A percentile compares a stretch with the other conserved stretches of the same genome.
Evolutionary conservation across 2,329 filamentous ascomycete genomes (phyloP).

Genomic region (Fusarium decemcellulare): DNA sequence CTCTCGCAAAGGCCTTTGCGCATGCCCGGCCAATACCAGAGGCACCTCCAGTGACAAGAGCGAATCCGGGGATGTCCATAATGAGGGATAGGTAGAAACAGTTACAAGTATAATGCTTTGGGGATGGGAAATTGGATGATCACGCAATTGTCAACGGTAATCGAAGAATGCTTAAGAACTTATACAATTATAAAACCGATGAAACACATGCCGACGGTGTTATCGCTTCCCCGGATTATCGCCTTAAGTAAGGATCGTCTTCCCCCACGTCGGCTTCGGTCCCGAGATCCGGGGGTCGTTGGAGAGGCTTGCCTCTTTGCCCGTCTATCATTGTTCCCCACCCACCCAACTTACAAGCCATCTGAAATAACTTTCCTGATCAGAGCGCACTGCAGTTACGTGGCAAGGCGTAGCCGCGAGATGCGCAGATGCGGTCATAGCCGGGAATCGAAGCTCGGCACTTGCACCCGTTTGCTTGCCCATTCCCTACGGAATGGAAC

Average conservation of each 20-base stretch:
- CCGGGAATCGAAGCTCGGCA: background rate
- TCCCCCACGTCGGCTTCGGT: background rate
- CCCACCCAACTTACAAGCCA: background rate
- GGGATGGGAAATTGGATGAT: accelerated
- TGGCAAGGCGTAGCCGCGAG: background rate
- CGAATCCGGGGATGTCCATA: constrained; percentile 50
- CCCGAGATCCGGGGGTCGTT: constrained; percentile 1
- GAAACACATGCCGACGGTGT: background rate
- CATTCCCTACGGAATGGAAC: background rate
- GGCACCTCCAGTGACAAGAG: constrained; percentile 49
- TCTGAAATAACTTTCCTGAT: constrained; percentile 31
- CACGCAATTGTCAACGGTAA: too few species aligned
- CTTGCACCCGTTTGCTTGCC: too few species aligned
- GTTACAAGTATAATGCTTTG: accelerated
- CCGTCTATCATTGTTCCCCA: background rate
- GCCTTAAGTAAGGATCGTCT: background rate
- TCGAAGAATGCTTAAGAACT: background rate
- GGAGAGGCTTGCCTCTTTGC: constrained; percentile 25
- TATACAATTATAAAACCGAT: background rate
- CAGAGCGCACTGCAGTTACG: constrained; percentile 14
- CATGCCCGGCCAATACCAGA: constrained; percentile 52
- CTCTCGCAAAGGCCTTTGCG: constrained; percentile 45
- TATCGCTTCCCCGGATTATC: background rate
- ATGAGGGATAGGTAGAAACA: accelerated
- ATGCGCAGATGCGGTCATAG: background rate